Evolutionary conservation across 2,329 filamentous ascomycete genomes (phyloP), one percentile per base, ranked within the genome.

Genomic region (Dendryphion nanum): DNA sequence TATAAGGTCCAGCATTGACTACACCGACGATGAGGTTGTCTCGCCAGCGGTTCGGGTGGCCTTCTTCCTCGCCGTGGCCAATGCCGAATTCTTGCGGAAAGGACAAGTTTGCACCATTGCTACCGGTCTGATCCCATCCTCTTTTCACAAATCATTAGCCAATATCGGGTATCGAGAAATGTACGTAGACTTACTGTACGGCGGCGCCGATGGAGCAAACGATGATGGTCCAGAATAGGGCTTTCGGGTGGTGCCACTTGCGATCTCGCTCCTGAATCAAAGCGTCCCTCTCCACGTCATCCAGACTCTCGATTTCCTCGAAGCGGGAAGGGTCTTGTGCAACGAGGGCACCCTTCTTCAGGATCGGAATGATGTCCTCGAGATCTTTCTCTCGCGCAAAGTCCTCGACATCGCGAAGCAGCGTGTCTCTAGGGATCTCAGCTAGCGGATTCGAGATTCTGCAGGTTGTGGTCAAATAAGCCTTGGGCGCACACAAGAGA

Each of bases 301-400:
- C 67, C 2, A 89, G 72, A 10, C 77, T 74, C 37, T 78, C 68
- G 35, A 88, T 74, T 14, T 74, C 67, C 38, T 86, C 81, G 57
- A 74, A 85, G 18, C 72, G 71, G 14, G 68, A 66, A 0, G 84
- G 84, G 50, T 82, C 78, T 61, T 86, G 83, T 2, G 86, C 86
- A 12, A 89, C 76, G 8, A 89, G 70, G 2, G 85, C 86, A 18
- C 46, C 48, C 24, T 48, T 50, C 40, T 77, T 72, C 30, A 88
- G 69, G 7, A 82, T 52, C 2, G 69, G 64, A 4, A 78, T 63
- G 45, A 82, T 73, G 36, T 82, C 75, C 4, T 67, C 62, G 4
- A 88, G 70, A 15, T 70, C 71, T 43, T 82, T 77, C 33, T 75
- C 68, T 10, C 15, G 8, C 15, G 29, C 29, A 15, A 12, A 30